Base-by-base conservation (phyloP, 2,329 filamentous ascomycete species). In the Xylariomycetidae sp. region DNA sequence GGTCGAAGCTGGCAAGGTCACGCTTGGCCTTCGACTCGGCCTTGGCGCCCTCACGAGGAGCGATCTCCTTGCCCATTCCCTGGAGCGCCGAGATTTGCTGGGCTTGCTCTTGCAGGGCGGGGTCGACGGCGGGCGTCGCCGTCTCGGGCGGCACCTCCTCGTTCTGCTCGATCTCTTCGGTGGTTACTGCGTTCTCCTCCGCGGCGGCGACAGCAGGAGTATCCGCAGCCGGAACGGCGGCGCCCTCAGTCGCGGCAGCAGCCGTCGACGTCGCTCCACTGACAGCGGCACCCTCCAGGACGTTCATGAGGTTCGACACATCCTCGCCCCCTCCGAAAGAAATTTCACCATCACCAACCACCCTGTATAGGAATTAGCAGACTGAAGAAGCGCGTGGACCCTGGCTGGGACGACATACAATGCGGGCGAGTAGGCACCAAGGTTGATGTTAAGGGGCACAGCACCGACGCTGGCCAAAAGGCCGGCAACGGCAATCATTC, bases 31-130 rank as follows among this genome's bases (percentile, higher is more conserved):
- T 45, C 22, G 49, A 44, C n/a, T n/a, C n/a, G 13, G 48, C 28
- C 31, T 45, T 47, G 18, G 39, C 27, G 36, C 43, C 35, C 18
- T 51, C 47, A 9, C 67, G 63, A 16, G 67, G 66, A 16, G 62
- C 60, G 43, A 70, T 68, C 43, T 66, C 61, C 55, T 69, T 70
- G 46, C 65, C 65, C 56, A 69, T 61, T 19, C 65, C 66, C 43
- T 68, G 64, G 20, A 70, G 59, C 12, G 56, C 49, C 28, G 63
- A 56, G 33, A 68, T 65, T 40, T 65, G 60, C 54, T 46, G 33
- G 62, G 58, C 53, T 60, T 56, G 61, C 39, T 62, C 47, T 25
- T 54, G 38, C 18, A 63, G 47, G 19, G 47, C 51, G 4, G 59
- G 48, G 37, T 63, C 60, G 12, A 44, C 43, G 13, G 53, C 29